Evolutionary conservation across 2,329 filamentous ascomycete species (phyloP).

Genomic region (Fusarium proliferatum): DNA sequence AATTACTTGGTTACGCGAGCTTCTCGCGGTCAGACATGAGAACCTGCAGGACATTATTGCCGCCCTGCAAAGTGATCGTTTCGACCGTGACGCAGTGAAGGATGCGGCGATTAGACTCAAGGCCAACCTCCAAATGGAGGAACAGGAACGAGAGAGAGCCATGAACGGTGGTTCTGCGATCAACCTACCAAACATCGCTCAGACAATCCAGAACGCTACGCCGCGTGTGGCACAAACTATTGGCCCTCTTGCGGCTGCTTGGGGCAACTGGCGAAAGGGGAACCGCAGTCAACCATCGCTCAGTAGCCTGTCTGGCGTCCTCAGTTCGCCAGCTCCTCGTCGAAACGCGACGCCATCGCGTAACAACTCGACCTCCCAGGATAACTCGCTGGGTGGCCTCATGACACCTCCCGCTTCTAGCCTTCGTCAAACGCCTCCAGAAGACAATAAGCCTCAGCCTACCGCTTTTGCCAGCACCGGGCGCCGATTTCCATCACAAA

Average conservation of each 20-base stretch:
- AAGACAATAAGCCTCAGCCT: conserved; percentile 59
- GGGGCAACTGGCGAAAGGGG: conserved; percentile 90
- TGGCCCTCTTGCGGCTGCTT: conserved; percentile 84
- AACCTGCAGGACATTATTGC: conserved; percentile 93
- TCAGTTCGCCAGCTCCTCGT: conserved; percentile 56
- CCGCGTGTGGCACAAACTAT: conserved; percentile 88
- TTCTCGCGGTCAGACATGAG: conserved; percentile 88
- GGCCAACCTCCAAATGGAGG: conserved; percentile 97
- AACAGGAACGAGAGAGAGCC: conserved; percentile 90
- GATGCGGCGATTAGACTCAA: conserved; percentile 93
- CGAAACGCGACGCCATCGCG: conserved; percentile 70
- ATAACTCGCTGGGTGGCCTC: conserved; percentile 77
- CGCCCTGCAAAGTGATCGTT: conserved; percentile 78
- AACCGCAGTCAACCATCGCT: conserved; percentile 65
- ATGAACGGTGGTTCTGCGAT: conserved; percentile 75
- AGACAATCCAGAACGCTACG: conserved; percentile 80
- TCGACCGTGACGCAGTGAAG: conserved; percentile 82
- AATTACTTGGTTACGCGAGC: conserved; percentile 92
- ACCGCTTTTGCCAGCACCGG: conserved; percentile 72
- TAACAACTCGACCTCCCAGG: conserved; percentile 63
- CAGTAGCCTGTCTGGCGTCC: conserved; percentile 59
- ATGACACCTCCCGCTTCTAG: conserved; percentile 89
- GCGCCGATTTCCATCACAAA: conserved; percentile 65
- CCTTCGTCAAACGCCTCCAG: conserved; percentile 69
- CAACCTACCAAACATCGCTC: conserved; percentile 79